Percentiles rank a stretch among this genome's conserved stretches.
Evolutionary conservation across 352 stramenopile genomes (phyloP).

Genomic region (Sclerospora graminicola): DNA sequence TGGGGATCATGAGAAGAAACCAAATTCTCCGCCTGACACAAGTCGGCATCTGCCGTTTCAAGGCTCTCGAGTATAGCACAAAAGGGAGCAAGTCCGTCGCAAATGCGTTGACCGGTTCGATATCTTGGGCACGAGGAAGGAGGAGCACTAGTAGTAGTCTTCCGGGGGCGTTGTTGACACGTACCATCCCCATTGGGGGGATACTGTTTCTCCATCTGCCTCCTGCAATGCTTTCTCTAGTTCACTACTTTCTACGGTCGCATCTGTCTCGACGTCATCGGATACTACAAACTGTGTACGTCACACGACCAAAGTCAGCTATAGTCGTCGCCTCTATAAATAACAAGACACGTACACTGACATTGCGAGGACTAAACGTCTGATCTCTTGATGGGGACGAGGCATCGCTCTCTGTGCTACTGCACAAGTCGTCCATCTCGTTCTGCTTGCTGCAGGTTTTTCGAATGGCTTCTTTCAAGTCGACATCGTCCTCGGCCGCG

Average conservation of each 20-base stretch:
- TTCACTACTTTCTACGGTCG: slow-evolving; percentile 7
- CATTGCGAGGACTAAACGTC: slow-evolving; percentile 18
- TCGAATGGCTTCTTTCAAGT: slow-evolving; percentile 6
- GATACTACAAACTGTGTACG: slow-evolving; percentile 23
- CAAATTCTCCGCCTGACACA: too few species aligned
- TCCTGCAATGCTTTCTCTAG: slow-evolving; percentile 15
- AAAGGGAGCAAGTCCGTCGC: slow-evolving; percentile 8
- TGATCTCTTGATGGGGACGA: slow-evolving; percentile 34
- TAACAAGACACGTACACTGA: slow-evolving; percentile 21
- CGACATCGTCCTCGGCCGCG: slow-evolving; percentile 20
- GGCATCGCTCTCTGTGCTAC: slow-evolving; percentile 53
- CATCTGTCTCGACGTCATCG: slow-evolving; percentile 4
- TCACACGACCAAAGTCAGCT: not conserved
- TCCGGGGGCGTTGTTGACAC: slow-evolving; percentile 70
- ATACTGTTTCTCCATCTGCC: slow-evolving; percentile 33
- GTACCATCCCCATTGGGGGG: slow-evolving; percentile 76
- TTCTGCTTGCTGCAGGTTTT: slow-evolving; percentile 5
- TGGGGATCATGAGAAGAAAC: not conserved
- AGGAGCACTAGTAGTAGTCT: slow-evolving; percentile 45
- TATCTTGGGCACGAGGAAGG: slow-evolving; percentile 13
- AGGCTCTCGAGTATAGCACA: too few species aligned
- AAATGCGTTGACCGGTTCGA: slow-evolving; percentile 7
- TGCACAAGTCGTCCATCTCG: slow-evolving; percentile 41
- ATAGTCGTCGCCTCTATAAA: not conserved
- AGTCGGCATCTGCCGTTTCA: too few species aligned